Base-by-base conservation (phyloP, 768 basidiomycete genomes). In the Lactifluus volemus region DNA sequence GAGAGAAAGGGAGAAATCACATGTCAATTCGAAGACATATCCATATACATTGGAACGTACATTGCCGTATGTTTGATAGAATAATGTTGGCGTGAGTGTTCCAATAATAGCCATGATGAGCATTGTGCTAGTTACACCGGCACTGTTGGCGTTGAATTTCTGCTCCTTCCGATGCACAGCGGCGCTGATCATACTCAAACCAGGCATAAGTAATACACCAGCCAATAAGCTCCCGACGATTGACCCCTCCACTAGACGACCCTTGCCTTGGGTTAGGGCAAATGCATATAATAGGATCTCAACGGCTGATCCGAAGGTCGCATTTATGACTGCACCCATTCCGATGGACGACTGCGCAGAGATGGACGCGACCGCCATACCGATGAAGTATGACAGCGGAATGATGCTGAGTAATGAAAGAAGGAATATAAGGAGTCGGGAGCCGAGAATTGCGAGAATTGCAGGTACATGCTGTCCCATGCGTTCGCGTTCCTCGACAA, bases 41-140 rank as follows among this genome's bases (percentile, higher is more conserved):
- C 52, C 17, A 17, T 39, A 25, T 4, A 19, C 11, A 11, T 10
- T 6, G 44, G 62, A 48, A 81, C 92, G 74, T 69, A 98, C 96
- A 65, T 91, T 93, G 54, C 97, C 97, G 72, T 96, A 99, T 10
- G 88, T 94, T 73, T 98, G 95, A 74, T 99, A 99, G 73, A 99
- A 99, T 70, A 99, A 71, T 0, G 97, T 98, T 2, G 97, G 97
- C 0, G 93, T 84, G 60, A 99, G 77, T 2, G 91, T 92, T 12
- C 97, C 97, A 63, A 99, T 96, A 71, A 99, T 92, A 12, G 97
- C 97, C 96, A 98, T 98, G 75, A 99, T 98, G 71, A 99, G 73
- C 92, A 99, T 96, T 78, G 97, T 97, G 71, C 94, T 97, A 0
- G 97, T 99, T 15, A 99, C 97, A 41, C 97, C 92, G 6, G 97